Conservation (phyloP, 352 stramenopile species). For the Phytopythium litorale region DNA sequence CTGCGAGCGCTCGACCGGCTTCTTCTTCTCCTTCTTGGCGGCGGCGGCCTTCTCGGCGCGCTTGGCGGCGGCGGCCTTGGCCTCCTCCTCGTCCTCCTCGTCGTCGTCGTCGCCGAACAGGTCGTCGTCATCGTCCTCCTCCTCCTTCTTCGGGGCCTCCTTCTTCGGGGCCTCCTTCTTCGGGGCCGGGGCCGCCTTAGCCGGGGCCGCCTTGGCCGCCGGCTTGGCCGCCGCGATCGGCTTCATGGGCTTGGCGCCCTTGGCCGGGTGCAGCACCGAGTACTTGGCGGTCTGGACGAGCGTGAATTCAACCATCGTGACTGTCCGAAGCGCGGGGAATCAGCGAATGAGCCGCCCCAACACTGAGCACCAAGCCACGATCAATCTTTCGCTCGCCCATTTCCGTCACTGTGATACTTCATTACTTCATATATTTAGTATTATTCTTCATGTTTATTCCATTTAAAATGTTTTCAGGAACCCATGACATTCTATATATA, state of each 20-base stretch:
- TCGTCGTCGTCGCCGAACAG: conserved; percentile 54
- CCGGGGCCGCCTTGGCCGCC: conserved; percentile 7
- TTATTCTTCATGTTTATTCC: too few species aligned
- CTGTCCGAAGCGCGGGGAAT: neutral
- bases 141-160: conserved; percentile 34
- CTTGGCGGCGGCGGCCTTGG: conserved; percentile 46
- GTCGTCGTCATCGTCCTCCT: conserved; percentile 48
- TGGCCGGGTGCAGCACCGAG: conserved; percentile 52
- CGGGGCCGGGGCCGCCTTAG: conserved; percentile 6
- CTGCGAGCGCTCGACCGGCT: conserved; percentile 56
- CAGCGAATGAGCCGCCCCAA: neutral
- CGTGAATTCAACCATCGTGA: conserved; percentile 43
- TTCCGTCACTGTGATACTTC: too few species aligned
- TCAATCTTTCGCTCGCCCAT: neutral
- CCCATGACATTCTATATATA: too few species aligned
- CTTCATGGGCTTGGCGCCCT: conserved; percentile 65
- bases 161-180: conserved; percentile 8
- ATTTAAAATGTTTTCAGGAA: too few species aligned
- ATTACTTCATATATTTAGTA: too few species aligned
- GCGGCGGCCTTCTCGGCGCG: conserved; percentile 40
- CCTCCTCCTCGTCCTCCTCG: conserved; percentile 51
- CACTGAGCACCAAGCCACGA: too few species aligned
- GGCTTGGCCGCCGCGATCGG: conserved; percentile 27
- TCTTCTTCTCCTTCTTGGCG: conserved; percentile 68
- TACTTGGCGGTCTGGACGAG: conserved; percentile 67